phyloP scores from a whole-genome alignment of 768 basidiomycete genomes.

The Pisolithus marmoratus region DNA sequence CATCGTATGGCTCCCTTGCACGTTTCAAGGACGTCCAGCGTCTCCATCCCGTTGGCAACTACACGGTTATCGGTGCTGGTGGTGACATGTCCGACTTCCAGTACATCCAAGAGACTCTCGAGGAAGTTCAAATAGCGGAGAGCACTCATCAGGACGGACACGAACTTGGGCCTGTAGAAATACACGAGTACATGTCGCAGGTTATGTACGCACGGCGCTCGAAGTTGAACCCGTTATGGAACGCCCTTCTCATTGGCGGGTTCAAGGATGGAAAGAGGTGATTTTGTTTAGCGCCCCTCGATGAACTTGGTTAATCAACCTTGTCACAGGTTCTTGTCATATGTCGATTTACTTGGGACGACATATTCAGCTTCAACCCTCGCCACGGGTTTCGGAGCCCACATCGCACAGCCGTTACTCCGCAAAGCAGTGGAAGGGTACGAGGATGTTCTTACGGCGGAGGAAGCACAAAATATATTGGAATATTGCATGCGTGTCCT shows the following conservation, averaged over 20 bases:
- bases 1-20: conserved; percentile 95
- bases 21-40: conserved; percentile 94
- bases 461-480: conserved; percentile 72
- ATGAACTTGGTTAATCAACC: not conserved
- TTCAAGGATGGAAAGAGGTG: conserved; percentile 80
- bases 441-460: conserved; percentile 69
- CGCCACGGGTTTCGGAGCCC: conserved; percentile 90
- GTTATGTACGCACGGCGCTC: conserved; percentile 86
- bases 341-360: conserved; percentile 93
- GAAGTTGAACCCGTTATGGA: conserved; percentile 95
- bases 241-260: conserved; percentile 88
- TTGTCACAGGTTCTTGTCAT: conserved; percentile 73
- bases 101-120: conserved; percentile 76
- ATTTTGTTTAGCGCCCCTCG: conserved; percentile 6
- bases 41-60: conserved; percentile 75
- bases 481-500: conserved; percentile 88
- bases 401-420: conserved; percentile 90
- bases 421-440: conserved; percentile 85
- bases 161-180: conserved; percentile 76
- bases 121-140: conserved; percentile 74
- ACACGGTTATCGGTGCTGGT: conserved; percentile 85
- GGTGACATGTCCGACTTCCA: conserved; percentile 99
- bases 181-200: conserved; percentile 88
- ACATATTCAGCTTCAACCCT: conserved; percentile 92
- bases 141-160: conserved; percentile 80